Base-by-base conservation (phyloP, 345 rosid species). In the Zanthoxylum bungeanum region DNA sequence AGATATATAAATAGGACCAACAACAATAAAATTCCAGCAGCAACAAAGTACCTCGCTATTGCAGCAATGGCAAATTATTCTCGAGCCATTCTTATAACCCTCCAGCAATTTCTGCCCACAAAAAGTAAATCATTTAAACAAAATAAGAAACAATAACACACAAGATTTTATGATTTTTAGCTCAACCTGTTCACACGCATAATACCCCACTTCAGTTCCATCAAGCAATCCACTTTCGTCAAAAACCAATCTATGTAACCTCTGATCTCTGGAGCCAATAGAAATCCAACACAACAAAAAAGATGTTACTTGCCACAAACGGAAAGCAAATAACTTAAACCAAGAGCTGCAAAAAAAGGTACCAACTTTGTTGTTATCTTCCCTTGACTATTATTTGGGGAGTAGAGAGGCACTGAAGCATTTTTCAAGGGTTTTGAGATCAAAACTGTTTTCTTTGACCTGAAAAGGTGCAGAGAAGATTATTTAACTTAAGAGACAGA, bases 181-280 rank as follows among this genome's bases (percentile, higher is more conserved):
- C 67, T 68, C 74, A 76, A 95, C 99, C 99, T 92, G 79, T 83
- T 98, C 99, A 72, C 88, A 93, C 19, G 86, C 92, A 71, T 85
- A 92, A 83, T 95, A 95, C 63, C 93, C 96, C 57, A 95, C 87
- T 89, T 89, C 98, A 78, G 93, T 88, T 80, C 99, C 99, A 83
- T 95, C 99, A 61, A 98, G 97, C 81, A 95, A 80, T 73, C 94
- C 90, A 80, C 80, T 90, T 69, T 78, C 86, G 71, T 88, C 98
- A 73, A 95, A 95, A 57, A 92, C 95, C 78, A 92, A 77, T 74
- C 83, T 95, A 81, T 95, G 99, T 81, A 88, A 72, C 61, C 91
- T 80, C 68, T 89, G 88, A 74, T 95, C 99, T 81, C 99, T 95
- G 76, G 52, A 73, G 62, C 66, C 51, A 56, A 61, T 7, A 44